Evolutionary conservation across 257 asterid species (phyloP).

Genomic region (Ilex asprella): DNA sequence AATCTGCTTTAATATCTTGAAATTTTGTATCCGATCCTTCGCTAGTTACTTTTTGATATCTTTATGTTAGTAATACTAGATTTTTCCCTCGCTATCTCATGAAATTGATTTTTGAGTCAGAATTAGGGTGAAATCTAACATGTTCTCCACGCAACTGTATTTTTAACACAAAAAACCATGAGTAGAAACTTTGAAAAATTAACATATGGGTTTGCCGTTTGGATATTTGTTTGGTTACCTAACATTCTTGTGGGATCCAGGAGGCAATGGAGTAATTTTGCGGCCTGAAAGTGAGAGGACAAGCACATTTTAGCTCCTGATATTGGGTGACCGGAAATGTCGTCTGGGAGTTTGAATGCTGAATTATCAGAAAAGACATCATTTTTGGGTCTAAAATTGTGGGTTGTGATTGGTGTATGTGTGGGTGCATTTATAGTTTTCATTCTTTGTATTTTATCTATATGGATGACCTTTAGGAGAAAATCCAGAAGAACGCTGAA

Average conservation of each 20-base stretch:
- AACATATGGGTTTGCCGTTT: neutral
- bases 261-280: constrained; percentile 35
- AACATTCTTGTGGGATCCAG: constrained; percentile 37
- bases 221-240: constrained; percentile 15
- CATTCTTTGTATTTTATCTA: constrained; percentile 61
- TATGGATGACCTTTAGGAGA: constrained; percentile 64
- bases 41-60: too few species aligned
- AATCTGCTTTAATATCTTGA: too few species aligned
- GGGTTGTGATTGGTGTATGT: constrained; percentile 78
- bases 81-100: too few species aligned
- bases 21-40: too few species aligned
- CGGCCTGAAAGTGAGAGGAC: constrained; percentile 10
- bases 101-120: too few species aligned
- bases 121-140: too few species aligned
- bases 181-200: too few species aligned
- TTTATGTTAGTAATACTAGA: too few species aligned
- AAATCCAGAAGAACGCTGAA: constrained; percentile 52
- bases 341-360: constrained; percentile 45
- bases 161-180: too few species aligned
- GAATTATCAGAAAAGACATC: constrained; percentile 52
- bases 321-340: constrained; percentile 37
- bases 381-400: constrained; percentile 63
- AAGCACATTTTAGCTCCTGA: constrained; percentile 8
- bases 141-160: too few species aligned
- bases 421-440: constrained; percentile 70